Evolutionary conservation across 768 basidiomycete genomes (phyloP), one percentile per base, ranked within the genome.

Genomic region (Pleurotus salmoneostramineus): DNA sequence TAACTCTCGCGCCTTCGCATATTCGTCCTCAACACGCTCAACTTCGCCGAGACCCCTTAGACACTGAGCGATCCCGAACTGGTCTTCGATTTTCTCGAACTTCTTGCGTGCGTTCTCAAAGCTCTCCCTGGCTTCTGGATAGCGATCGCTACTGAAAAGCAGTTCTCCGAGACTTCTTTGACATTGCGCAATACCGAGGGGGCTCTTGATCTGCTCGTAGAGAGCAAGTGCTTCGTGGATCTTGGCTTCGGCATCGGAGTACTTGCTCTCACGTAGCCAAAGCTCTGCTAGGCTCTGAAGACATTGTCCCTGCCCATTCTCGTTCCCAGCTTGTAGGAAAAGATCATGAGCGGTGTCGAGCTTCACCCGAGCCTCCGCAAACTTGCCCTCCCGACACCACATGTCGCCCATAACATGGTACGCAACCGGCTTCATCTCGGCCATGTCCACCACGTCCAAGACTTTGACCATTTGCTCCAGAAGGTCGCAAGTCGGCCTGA

Each of bases 281-380:
- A 55, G 5, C 40, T 55, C 52, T 27, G 52, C 52, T 40, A 55
- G 21, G 52, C 52, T 55, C 40, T 55, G 52, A 10, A 55, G 52
- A 33, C 52, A 55, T 31, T 55, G 52, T 27, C 37, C 40, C 21
- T 55, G 52, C 5, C 37, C 52, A 43, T 55, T 55, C 40, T 55
- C 27, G 11, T 55, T 55, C 17, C 21, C 52, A n/a, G 40, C 52
- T 5, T 12, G 10, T 3, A 21, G 4, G 36, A 55, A 55, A 8
- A 55, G 34, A 15, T 42, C 48, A 67, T 68, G 21, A 61, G 64
- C 8, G 50, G 35, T 34, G 65, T 63, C 58, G 66, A 61, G 56
- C 65, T 62, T n/a, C 59, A 50, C 46, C 62, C 59, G 4, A 50
- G 63, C 21, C 54, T 58, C 15, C 44, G 49, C 5, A 61, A 62